A percentile compares a stretch with the other conserved stretches of the same genome.
phyloP scores from a whole-genome alignment of 768 basidiomycete species.

The Hygrocybe punicea region DNA sequence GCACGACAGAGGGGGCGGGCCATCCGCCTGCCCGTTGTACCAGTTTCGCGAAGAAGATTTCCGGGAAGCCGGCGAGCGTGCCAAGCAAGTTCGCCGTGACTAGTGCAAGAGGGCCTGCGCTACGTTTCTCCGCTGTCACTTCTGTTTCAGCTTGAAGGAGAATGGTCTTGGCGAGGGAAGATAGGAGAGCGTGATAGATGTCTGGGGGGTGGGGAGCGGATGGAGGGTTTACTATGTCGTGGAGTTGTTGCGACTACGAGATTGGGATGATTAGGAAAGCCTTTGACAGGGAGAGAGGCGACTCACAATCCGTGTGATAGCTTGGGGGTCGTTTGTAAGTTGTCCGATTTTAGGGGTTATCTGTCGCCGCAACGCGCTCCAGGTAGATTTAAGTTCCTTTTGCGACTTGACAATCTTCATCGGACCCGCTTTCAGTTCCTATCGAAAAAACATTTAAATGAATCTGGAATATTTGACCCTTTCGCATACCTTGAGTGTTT shows the following conservation, averaged over 20 bases:
- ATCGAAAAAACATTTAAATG: constrained; percentile 4
- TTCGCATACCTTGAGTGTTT: constrained; percentile 49
- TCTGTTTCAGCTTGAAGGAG: constrained; percentile 92
- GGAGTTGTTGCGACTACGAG: constrained; percentile 40
- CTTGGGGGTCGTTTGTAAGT: constrained; percentile 63
- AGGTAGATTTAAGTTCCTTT: constrained; percentile 52
- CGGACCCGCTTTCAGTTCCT: constrained; percentile 63
- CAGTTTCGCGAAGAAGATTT: constrained; percentile 80
- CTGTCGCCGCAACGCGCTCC: constrained; percentile 66
- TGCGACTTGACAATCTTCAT: constrained; percentile 64
- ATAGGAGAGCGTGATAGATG: constrained; percentile 76
- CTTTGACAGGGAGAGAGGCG: constrained; percentile 1
- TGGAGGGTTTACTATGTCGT: constrained; percentile 34
- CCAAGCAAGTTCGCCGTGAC: constrained; percentile 71
- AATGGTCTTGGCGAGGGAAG: constrained; percentile 84
- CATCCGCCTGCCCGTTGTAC: constrained; percentile 87
- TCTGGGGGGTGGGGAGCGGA: constrained; percentile 28
- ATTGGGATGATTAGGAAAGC: neutral
- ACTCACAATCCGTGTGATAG: constrained; percentile 65
- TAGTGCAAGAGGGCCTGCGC: constrained; percentile 77
- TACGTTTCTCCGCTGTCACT: constrained; percentile 81
- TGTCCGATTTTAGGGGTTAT: constrained; percentile 89
- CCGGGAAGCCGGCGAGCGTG: constrained; percentile 53
- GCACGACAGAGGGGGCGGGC: constrained; percentile 68
- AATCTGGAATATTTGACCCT: neutral